Evolutionary conservation across 768 basidiomycete genomes (phyloP).

Genomic region (Phylloporus scabripes): DNA sequence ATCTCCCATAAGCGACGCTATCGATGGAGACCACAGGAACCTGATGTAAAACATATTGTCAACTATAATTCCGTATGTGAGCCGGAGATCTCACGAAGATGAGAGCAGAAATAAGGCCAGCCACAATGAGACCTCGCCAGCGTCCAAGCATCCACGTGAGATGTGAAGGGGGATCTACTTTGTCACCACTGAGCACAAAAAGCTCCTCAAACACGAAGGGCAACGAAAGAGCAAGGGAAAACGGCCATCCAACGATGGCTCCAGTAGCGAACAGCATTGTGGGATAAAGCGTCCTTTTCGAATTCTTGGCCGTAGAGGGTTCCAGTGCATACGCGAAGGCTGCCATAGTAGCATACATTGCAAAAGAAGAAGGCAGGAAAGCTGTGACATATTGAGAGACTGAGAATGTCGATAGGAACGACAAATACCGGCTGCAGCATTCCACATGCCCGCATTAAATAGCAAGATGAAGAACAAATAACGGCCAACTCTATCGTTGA

Average conservation of each 20-base stretch:
- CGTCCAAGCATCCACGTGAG: conserved; percentile 56
- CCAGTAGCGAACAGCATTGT: conserved; percentile 73
- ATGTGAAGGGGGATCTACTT: conserved; percentile 42
- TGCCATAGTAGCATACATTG: conserved; percentile 83
- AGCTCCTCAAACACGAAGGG: conserved; percentile 92
- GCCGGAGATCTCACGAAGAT: conserved; percentile 48
- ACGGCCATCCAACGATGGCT: conserved; percentile 94
- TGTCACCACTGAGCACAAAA: conserved; percentile 68
- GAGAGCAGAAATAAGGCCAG: conserved; percentile 51
- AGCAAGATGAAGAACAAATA: conserved; percentile 86
- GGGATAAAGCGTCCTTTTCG: conserved; percentile 54
- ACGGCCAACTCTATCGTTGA: conserved; percentile 89
- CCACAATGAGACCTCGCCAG: conserved; percentile 50
- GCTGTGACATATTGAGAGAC: conserved; percentile 43
- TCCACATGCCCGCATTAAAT: conserved; percentile 94
- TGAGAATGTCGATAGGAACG: not conserved
- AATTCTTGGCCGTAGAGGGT: conserved; percentile 49
- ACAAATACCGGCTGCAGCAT: conserved; percentile 66
- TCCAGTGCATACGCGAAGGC: conserved; percentile 68
- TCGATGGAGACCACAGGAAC: conserved; percentile 81
- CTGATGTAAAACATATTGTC: conserved; percentile 38
- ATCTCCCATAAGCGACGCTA: conserved; percentile 78
- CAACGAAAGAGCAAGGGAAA: conserved; percentile 78
- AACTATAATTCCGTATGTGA: not conserved
- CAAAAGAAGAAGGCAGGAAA: conserved; percentile 91